Evolutionary conservation across 31 red algal species (phyloP), one percentile per base, ranked within the genome.

Genomic region (Odonthalia washingtoniensis): DNA sequence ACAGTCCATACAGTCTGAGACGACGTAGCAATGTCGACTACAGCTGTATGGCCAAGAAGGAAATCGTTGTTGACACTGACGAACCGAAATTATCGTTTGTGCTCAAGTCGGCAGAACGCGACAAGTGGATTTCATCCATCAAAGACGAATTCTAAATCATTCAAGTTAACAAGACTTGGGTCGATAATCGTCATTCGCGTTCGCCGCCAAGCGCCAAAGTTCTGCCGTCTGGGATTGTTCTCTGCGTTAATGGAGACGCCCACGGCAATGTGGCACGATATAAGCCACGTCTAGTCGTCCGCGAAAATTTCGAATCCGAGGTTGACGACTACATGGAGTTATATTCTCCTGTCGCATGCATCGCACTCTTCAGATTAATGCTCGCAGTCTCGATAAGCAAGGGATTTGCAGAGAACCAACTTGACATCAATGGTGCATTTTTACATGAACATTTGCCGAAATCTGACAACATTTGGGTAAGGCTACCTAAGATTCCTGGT

Each of bases 401-500:
- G 3, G 73, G 74, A 21, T 87, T 37, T 45, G 33, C 67, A 14
- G 27, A 1, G 1, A 17, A 64, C 0, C 84, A 87, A 24, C 40
- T 87, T 18, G 72, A 87, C 57, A 49, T 78, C 2, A 78, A 78
- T 16, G 44, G 67, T 61, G 57, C 45, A 36, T 65, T 72, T n/a
- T 36, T 76, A 0, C 32, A 81, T 28, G 78, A 44, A 6, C 17
- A 5, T 2, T 34, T 81, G 2, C 12, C 78, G 18, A 32, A 63
- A 37, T 52, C 34, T 16, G 26, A 12, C 5, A 32, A 36, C 1
- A 28, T 81, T 1, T 65, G 78, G 49, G 38, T 65, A 39, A 61
- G 31, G 42, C 32, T 81, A n/a, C n/a, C n/a, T n/a, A 30, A 49
- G 3, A 77, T 46, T 2, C 17, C 37, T 5, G 74, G 40, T 12